Evolutionary conservation across 179 eudicot species (phyloP).

Genomic region (Silene coronaria): DNA sequence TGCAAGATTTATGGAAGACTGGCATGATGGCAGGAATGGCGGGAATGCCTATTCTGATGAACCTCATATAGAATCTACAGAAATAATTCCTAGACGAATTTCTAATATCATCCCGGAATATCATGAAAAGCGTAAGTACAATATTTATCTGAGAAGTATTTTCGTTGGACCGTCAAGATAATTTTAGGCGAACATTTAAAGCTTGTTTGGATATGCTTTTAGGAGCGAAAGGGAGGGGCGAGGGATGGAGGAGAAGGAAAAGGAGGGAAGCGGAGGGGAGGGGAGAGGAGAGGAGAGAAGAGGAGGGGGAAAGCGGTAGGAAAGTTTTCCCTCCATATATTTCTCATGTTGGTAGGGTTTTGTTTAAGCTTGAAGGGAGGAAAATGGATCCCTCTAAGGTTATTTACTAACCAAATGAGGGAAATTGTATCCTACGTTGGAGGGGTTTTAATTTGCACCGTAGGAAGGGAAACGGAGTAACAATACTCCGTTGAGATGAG

Average conservation of each 20-base stretch:
- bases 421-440: background rate
- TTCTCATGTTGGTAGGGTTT: background rate
- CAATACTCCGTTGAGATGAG: slow-evolving; percentile 2
- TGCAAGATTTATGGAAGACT: slow-evolving; percentile 96
- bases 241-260: background rate
- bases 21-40: slow-evolving; percentile 52
- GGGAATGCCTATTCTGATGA: slow-evolving; percentile 28
- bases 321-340: background rate
- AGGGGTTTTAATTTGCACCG: no score
- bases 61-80: slow-evolving; percentile 22
- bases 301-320: background rate
- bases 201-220: background rate
- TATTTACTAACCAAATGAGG: background rate
- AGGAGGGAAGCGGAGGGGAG: background rate
- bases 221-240: background rate
- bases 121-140: slow-evolving; percentile 59
- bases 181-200: background rate
- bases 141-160: slow-evolving; percentile 1
- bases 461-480: background rate
- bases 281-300: background rate
- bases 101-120: slow-evolving; percentile 58
- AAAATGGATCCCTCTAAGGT: background rate
- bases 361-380: background rate
- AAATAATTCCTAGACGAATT: slow-evolving; percentile 57
- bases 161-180: background rate